Evolutionary conservation across 2,329 filamentous ascomycete species (phyloP), one percentile per base, ranked within the genome.

Genomic region (Verticillium albo-atrum): DNA sequence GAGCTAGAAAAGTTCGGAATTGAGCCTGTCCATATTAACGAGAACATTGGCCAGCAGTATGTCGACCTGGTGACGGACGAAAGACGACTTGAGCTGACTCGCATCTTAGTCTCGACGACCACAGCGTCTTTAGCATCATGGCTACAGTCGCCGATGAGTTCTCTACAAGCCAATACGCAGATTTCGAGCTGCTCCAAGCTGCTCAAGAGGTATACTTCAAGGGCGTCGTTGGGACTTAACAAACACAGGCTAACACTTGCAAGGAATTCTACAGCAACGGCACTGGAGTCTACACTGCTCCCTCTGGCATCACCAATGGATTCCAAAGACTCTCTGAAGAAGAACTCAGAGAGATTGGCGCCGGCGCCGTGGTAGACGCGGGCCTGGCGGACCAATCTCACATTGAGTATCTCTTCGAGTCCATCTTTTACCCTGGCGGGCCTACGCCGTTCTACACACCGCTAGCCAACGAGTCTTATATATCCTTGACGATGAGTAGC

Each of bases 71-170:
- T 12, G n/a, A 12, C 6, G 23, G 20, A 7, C 20, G 17, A 23
- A 53, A 27, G 4, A 9, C 51, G 23, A 14, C 51, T 15, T 53
- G 9, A 12, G 25, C 47, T 56, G 7, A 58, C 53, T 32, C 26
- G 10, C 5, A 17, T 27, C 25, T 1, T 25, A 68, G 67, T 32
- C 62, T 69, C 14, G 68, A 66, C 55, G 68, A 68, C 32, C 68
- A 69, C 61, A 67, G 64, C 32, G 64, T 69, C 25, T 69, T 67
- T 60, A 68, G 65, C 61, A 68, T 69, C 47, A 68, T 68, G 63
- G 68, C 66, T 1, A 64, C 54, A 9, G 66, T 65, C 15, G 60
- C 63, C 14, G 62, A 64, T 4, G 64, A 68, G 34, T 66, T 63
- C 55, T 67, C 66, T 14, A 68, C 68, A 2, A 63, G 63, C 12